phyloP scores from a whole-genome alignment of 2,329 filamentous ascomycete species.

The Aspergillus sclerotialis region DNA sequence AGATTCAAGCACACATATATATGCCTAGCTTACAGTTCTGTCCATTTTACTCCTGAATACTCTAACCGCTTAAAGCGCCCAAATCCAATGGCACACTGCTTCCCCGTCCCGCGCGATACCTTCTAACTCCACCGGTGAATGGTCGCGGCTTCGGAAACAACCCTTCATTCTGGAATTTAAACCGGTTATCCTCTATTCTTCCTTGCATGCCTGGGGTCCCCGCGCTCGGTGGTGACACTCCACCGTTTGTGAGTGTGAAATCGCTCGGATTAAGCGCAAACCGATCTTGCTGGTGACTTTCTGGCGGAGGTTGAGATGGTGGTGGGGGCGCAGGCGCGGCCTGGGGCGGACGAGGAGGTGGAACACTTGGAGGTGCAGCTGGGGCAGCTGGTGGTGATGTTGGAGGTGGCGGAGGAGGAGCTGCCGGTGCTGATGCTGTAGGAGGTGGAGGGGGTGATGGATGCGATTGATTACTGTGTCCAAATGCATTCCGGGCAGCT shows the following conservation, averaged over 20 bases:
- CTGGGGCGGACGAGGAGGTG: slow-evolving; percentile 38
- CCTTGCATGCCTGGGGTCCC: slow-evolving; percentile 19
- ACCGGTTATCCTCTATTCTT: slow-evolving; percentile 69
- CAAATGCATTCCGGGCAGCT: slow-evolving; percentile 53
- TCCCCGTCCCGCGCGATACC: slow-evolving; percentile 83
- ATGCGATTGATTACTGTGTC: slow-evolving; percentile 36
- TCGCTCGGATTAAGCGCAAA: slow-evolving; percentile 67
- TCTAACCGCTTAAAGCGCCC: slow-evolving; percentile 33
- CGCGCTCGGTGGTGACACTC: slow-evolving; percentile 21
- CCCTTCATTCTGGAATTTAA: slow-evolving; percentile 78
- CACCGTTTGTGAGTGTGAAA: slow-evolving; percentile 66
- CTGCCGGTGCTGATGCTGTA: slow-evolving; percentile 28
- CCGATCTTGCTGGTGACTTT: slow-evolving; percentile 42
- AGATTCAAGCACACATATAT: slow-evolving; percentile 6
- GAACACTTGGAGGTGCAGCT: slow-evolving; percentile 32
- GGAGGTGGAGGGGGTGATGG: slow-evolving; percentile 37
- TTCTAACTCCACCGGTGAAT: slow-evolving; percentile 66
- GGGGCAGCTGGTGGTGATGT: slow-evolving; percentile 26
- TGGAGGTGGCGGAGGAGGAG: slow-evolving; percentile 40
- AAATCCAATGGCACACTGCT: slow-evolving; percentile 92
- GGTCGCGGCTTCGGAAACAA: slow-evolving; percentile 78
- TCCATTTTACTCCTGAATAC: too few species aligned
- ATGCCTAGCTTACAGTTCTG: too few species aligned
- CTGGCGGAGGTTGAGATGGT: slow-evolving; percentile 20
- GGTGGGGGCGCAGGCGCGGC: slow-evolving; percentile 34